phyloP scores from a whole-genome alignment of 768 basidiomycete species.

The Tylopilus vinaceipallidus region DNA sequence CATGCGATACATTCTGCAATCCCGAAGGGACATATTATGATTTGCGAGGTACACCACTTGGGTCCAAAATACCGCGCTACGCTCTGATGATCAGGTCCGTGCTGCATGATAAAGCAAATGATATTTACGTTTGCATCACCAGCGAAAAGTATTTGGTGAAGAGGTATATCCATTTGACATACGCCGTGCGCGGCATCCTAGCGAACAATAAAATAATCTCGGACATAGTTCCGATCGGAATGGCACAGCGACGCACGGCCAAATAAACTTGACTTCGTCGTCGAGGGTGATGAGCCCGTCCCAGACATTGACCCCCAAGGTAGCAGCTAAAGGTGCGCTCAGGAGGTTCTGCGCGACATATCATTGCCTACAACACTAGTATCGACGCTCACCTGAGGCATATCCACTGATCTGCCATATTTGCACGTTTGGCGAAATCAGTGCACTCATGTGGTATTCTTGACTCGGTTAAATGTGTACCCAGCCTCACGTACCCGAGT shows the following conservation, averaged over 20 bases:
- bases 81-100: background rate
- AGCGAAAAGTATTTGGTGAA: conserved; percentile 22
- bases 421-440: too few species aligned
- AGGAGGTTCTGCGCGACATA: background rate
- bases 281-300: conserved; percentile 15
- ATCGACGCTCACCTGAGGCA: conserved; percentile 2
- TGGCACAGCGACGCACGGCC: conserved; percentile 29
- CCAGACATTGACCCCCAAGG: conserved; percentile 17
- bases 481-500: background rate
- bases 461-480: too few species aligned
- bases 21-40: background rate
- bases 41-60: conserved; percentile 3
- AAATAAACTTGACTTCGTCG: conserved; percentile 22
- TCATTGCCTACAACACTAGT: too few species aligned
- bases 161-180: conserved; percentile 29
- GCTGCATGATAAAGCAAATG: background rate
- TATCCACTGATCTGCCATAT: conserved; percentile 7
- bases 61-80: conserved; percentile 8
- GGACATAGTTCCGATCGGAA: too few species aligned
- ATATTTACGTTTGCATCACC: conserved; percentile 14
- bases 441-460: conserved; percentile 8
- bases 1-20: conserved; percentile 14
- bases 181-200: conserved; percentile 17
- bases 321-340: conserved; percentile 10
- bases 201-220: too few species aligned